Base-by-base conservation (phyloP, 129 eudicot genomes). In the Artemisia argyi region DNA sequence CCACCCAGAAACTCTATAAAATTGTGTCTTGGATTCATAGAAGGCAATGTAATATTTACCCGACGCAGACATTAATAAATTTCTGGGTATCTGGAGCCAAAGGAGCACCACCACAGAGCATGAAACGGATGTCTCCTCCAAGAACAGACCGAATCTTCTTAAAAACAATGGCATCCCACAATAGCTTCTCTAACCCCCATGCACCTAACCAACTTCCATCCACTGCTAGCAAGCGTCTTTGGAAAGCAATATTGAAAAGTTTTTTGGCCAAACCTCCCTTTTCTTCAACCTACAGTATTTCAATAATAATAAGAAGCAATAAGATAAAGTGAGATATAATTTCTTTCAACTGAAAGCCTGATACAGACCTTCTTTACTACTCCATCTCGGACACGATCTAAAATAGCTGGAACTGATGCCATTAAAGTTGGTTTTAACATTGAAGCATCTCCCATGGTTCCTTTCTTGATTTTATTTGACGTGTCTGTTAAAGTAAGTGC, bases 61-160 rank as follows among this genome's bases (percentile, higher is more conserved):
- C 98, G 70, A 94, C 83, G 80, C 98, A 94, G 66, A 94, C 90
- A 74, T 90, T 94, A 24, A 90, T 84, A 73, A 94, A 94, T 51
- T 93, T 84, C 46, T 94, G 98, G 50, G 98, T 80, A 73, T 87
- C 97, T 32, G 88, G 89, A 72, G 98, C 92, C 73, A 94, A 84
- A 83, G 98, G 98, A 68, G 98, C 98, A 67, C 98, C 98, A 55
- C 97, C 98, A 69, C 93, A 94, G 30, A 94, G 97, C 96, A 94
- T 94, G 58, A 86, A 88, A 13, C 98, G 96, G 20, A 90, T 88
- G 9, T 82, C 79, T 59, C 98, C 98, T 53, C 98, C 98, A 71
- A 94, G 96, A 42, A 94, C 20, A 78, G 89, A 78, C 46, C 76
- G 85, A 56, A 94, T 83, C 77, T 81, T 90, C 50, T 82, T 87